Evolutionary conservation across 345 rosid genomes (phyloP), one percentile per base, ranked within the genome.

Genomic region (Angophora floribunda): DNA sequence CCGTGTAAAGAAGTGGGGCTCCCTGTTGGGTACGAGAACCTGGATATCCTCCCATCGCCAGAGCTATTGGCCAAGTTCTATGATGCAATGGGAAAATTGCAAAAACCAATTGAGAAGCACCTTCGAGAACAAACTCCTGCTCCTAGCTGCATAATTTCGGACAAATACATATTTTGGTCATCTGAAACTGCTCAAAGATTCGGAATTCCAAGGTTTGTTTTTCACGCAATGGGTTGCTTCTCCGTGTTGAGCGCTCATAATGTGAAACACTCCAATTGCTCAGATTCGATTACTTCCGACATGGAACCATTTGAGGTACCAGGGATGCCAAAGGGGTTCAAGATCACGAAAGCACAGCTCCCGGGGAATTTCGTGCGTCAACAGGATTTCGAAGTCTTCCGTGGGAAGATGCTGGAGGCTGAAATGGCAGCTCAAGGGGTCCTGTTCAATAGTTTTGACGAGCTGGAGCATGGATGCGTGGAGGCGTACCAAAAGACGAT

Each of bases 111-210:
- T 44, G 98, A 97, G 88, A 26, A 45, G n/a, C 88, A 89, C 82
- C 93, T 96, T 32, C 87, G 90, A 84, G 19, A 36, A 21, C 90
- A 91, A 19, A 89, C 88, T 1, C 95, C 90, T 28, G 92, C 92
- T 45, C 95, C 97, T 1, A 95, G 95, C 88, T 97, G 99, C 90
- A 94, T 97, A 15, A 91, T 96, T 53, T 95, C 99, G 13, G 99
- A 97, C 86, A 95, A 91, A 86, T 94, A 92, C 63, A 89, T 97
- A 28, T 93, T 91, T 36, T 97, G 99, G 99, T 95, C 98, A 2
- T 82, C 94, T 4, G 86, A 79, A 88, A 92, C 91, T 3, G 96
- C 99, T 1, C 87, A 88, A 57, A 91, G 86, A 79, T 93, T 97
- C 89, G 87, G 92, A n/a, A 88, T 96, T 55, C 97, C 98, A 1